Evolutionary conservation across 768 basidiomycete genomes (phyloP), one percentile per base, ranked within the genome.

Genomic region (Suillus tomentosus): DNA sequence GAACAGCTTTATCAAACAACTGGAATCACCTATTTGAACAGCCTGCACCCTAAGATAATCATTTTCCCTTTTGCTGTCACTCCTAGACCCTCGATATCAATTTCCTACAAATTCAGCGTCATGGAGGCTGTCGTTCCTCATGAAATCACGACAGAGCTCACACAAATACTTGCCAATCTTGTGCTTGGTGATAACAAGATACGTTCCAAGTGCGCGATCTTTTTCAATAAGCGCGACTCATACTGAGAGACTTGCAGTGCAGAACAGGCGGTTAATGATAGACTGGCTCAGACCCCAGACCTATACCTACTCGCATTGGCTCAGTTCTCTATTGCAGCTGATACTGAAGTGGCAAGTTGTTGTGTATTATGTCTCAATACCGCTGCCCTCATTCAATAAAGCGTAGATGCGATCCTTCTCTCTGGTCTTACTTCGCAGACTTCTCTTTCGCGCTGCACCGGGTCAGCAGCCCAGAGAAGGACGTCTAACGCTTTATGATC

Each of bases 181-280:
- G 89, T 94, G 5, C 80, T 91, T 47, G 92, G 91, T 5, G 91
- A 94, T 74, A 94, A 94, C 76, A 85, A 88, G 62, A 91, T 94
- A 59, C 86, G 92, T 19, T 80, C 88, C 67, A 89, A 82, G 91
- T 90, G 70, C 24, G 62, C 10, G 62, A 59, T 58, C 43, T 45
- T 31, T 10, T 37, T 27, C 54, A 47, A 61, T 43, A 15, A 13
- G 39, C 37, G 8, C 10, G 15, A 8, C n/a, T 3, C 9, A 9
- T 45, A 34, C 67, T 72, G 53, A 76, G 66, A 11, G 22, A 15
- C 64, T 19, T 22, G 15, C 69, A 86, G 91, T 78, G 92, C 92
- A 59, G 92, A 94, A 71, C 87, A 87, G 64, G 89, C 89, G 0
- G 91, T 94, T 63, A 91, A 94, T 71, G 90, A 94, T 67, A 83